Conservation (phyloP, 768 basidiomycete genomes). For the Astraeus odoratus region DNA sequence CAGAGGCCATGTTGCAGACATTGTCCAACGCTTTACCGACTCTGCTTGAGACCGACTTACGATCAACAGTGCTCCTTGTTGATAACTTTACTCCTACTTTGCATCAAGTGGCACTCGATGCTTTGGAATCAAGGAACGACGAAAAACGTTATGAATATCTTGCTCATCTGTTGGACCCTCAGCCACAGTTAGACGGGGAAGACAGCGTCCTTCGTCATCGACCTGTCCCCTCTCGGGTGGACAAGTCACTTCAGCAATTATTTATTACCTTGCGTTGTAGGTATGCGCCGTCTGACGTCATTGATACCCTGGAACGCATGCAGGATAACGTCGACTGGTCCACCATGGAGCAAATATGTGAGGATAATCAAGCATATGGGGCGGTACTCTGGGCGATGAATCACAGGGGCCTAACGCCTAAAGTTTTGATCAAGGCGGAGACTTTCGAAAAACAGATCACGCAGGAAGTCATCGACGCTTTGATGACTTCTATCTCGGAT, state of each 20-base stretch:
- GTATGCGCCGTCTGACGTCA: conserved; percentile 58
- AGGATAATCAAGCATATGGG: conserved; percentile 57
- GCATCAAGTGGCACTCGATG: conserved; percentile 57
- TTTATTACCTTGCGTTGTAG: conserved; percentile 72
- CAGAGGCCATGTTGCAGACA: conserved; percentile 47
- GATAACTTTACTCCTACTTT: conserved; percentile 60
- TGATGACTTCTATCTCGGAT: conserved; percentile 21
- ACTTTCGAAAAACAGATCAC: conserved; percentile 48
- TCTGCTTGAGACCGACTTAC: conserved; percentile 55
- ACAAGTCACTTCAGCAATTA: conserved; percentile 42
- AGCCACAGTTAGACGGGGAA: conserved; percentile 35
- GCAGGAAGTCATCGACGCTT: conserved; percentile 33
- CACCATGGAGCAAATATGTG: conserved; percentile 55
- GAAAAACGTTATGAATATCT: conserved; percentile 71
- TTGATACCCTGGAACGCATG: conserved; percentile 52
- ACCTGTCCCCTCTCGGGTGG: conserved; percentile 38
- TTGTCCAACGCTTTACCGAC: conserved; percentile 56
- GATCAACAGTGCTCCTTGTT: conserved; percentile 64
- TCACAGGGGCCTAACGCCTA: conserved; percentile 51
- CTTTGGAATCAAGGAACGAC: conserved; percentile 39
- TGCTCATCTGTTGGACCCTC: conserved; percentile 54
- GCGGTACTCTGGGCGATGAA: conserved; percentile 81
- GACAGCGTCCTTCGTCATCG: conserved; percentile 14
- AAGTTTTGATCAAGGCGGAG: conserved; percentile 64
- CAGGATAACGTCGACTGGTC: conserved; percentile 47